Evolutionary conservation across 2,329 filamentous ascomycete genomes (phyloP).

Genomic region (Fusarium tupiense): DNA sequence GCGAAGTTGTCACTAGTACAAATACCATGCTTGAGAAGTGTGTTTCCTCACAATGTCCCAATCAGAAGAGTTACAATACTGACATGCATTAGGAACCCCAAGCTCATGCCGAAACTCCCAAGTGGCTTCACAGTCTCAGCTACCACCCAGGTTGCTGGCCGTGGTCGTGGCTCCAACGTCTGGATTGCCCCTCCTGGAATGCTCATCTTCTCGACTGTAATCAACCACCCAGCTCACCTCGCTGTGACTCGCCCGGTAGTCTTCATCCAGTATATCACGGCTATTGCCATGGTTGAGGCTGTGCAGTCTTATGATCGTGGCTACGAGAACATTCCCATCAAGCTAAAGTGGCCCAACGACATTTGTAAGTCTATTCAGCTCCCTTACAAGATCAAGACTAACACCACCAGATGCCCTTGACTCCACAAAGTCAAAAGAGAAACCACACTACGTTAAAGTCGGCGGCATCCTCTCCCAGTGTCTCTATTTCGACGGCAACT

Average conservation of each 20-base stretch:
- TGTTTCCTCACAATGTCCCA: slow-evolving; percentile 16
- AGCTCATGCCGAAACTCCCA: slow-evolving; percentile 78
- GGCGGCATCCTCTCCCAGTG: slow-evolving; percentile 94
- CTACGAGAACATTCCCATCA: slow-evolving; percentile 80
- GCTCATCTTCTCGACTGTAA: slow-evolving; percentile 87
- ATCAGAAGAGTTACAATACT: neutral
- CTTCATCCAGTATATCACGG: slow-evolving; percentile 93
- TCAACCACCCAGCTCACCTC: slow-evolving; percentile 82
- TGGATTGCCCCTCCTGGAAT: slow-evolving; percentile 92
- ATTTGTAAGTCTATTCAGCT: slow-evolving; percentile 66
- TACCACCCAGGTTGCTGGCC: slow-evolving; percentile 86
- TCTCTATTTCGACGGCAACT: slow-evolving; percentile 78
- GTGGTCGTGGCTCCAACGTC: slow-evolving; percentile 90
- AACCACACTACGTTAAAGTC: slow-evolving; percentile 80
- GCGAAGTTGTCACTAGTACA: slow-evolving; percentile 92
- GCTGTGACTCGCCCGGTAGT: slow-evolving; percentile 81
- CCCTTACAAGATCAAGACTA: accelerated
- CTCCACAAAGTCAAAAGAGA: slow-evolving; percentile 60
- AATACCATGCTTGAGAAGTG: slow-evolving; percentile 93
- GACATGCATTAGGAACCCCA: slow-evolving; percentile 70
- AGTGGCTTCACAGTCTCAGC: slow-evolving; percentile 89
- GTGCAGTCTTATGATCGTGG: slow-evolving; percentile 81
- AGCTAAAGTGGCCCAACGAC: slow-evolving; percentile 98
- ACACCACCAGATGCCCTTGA: slow-evolving; percentile 68
- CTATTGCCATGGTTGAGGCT: slow-evolving; percentile 85